phyloP scores from a whole-genome alignment of 169 alveolate species.

The Hammondia hammondi region DNA sequence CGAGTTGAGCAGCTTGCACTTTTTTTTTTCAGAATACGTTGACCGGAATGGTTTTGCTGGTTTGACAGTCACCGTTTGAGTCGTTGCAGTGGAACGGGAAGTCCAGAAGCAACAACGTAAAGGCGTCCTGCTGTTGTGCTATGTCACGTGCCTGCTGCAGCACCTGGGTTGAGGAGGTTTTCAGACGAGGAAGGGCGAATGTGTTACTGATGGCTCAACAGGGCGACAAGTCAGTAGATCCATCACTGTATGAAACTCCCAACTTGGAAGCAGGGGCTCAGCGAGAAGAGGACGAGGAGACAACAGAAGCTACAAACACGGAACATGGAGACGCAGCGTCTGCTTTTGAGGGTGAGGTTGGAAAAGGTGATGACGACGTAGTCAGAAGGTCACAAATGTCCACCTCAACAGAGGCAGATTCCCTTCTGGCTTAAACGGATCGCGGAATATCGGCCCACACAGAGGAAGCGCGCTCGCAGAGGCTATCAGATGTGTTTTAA shows the following conservation, averaged over 20 bases:
- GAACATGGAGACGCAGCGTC: neutral
- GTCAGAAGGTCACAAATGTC: no score
- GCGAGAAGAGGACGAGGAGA: neutral
- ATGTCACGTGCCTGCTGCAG: neutral
- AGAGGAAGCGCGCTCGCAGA: no score
- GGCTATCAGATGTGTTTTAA: no score
- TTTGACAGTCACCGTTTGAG: no score
- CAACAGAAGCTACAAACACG: neutral
- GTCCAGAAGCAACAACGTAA: no score
- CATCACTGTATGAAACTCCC: neutral
- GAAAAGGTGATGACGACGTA: no score
- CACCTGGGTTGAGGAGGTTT: conserved; percentile 55
- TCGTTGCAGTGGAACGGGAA: no score
- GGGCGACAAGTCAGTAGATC: conserved; percentile 52
- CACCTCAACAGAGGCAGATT: no score
- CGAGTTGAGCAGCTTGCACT: no score
- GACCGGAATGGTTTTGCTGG: no score
- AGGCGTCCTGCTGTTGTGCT: no score
- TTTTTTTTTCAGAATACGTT: no score
- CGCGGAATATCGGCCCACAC: neutral
- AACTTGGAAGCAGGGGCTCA: conserved; percentile 13
- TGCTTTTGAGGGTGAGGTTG: neutral
- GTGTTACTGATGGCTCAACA: conserved; percentile 36
- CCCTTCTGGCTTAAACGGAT: neutral
- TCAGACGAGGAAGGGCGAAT: conserved; percentile 27